These are phyloP conservation scores for Excoecaria cochinchinensis DNA, from an alignment of 345 rosid species.

Conservation along the genomic window DNA sequence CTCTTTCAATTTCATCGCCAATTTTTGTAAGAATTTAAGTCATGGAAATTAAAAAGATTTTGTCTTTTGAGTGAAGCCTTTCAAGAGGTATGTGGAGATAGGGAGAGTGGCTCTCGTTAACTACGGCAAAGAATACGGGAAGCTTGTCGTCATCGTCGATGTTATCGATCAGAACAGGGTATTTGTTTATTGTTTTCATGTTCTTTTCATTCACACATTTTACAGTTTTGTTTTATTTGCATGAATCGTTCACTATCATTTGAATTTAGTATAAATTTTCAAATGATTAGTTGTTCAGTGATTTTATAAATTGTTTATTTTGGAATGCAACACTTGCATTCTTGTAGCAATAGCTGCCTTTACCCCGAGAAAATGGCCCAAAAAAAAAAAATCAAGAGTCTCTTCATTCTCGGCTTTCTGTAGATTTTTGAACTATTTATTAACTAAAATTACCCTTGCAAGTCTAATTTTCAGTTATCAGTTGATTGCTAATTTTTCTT, in stretches of 20 bases:
- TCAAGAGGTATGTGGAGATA: conserved; percentile 91
- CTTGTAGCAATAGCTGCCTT: background rate
- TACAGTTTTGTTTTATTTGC: too few species aligned
- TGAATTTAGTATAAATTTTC: background rate
- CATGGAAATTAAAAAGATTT: too few species aligned
- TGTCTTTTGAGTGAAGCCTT: conserved; percentile 41
- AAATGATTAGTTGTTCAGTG: background rate
- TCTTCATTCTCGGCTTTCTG: background rate
- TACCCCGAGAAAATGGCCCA: background rate
- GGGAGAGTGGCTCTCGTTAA: conserved; percentile 85
- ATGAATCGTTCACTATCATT: background rate
- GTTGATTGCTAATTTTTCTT: background rate
- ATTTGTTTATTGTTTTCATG: background rate
- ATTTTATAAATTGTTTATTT: background rate
- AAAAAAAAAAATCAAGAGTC: background rate
- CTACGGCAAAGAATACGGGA: conserved; percentile 82
- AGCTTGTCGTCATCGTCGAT: conserved; percentile 85
- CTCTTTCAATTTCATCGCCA: too few species aligned
- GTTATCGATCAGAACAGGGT: conserved; percentile 87
- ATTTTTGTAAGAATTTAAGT: too few species aligned
- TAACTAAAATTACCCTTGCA: background rate
- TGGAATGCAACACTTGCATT: background rate
- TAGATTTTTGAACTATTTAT: too few species aligned
- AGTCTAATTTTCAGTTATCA: background rate
- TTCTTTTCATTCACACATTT: background rate